A percentile compares a stretch with the other conserved stretches of the same genome.
These are phyloP conservation scores for Batkoa obscura DNA, from an alignment of 371 early-diverging fungal species.

Conservation along the genomic window DNA sequence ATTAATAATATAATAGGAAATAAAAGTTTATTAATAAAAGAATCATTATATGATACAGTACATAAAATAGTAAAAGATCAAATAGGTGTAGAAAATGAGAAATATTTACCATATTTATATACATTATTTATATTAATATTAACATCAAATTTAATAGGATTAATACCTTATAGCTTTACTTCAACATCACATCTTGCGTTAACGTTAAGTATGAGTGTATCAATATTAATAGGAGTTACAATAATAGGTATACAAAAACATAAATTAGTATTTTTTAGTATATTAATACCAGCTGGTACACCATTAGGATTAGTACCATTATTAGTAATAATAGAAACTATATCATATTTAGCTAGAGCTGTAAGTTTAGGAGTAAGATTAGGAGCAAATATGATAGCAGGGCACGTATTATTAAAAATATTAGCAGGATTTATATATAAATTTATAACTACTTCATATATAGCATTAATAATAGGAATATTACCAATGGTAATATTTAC, in stretches of 20 bases:
- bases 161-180: conserved; percentile 6
- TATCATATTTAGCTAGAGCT: conserved; percentile 6
- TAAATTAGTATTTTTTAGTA: not conserved
- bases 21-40: conserved; percentile 10
- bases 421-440: conserved; percentile 11
- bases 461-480: conserved; percentile 9
- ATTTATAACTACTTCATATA: conserved; percentile 7
- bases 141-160: conserved; percentile 10
- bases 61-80: conserved; percentile 11
- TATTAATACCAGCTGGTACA: not conserved
- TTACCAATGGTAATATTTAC: conserved; percentile 10
- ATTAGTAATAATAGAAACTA: not conserved
- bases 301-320: not conserved
- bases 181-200: conserved; percentile 3
- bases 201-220: conserved; percentile 4
- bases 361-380: not conserved
- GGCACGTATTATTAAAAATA: conserved; percentile 13
- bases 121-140: conserved; percentile 12
- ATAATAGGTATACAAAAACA: conserved; percentile 6
- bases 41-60: conserved; percentile 13
- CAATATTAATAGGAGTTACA: conserved; percentile 11
- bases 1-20: conserved; percentile 9
- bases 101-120: conserved; percentile 11
- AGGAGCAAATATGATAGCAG: conserved; percentile 9
- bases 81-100: conserved; percentile 9